phyloP scores from a whole-genome alignment of 495 filamentous ascomycete genomes.

The Penicillium atrosanguineum region DNA sequence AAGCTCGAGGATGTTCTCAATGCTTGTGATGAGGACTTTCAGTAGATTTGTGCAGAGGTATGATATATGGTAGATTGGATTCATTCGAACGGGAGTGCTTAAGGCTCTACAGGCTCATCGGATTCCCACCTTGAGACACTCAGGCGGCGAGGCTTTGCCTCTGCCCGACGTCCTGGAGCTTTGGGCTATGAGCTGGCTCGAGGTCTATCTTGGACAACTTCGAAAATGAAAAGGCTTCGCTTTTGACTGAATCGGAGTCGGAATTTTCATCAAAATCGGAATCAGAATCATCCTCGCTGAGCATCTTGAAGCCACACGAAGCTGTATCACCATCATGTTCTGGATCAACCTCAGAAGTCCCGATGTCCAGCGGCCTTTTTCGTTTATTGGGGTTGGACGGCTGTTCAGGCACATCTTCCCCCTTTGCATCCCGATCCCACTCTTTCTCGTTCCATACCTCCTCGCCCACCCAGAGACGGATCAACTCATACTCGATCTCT shows the following conservation, averaged over 20 bases:
- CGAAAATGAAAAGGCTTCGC: conserved; percentile 9
- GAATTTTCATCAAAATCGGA: too few species aligned
- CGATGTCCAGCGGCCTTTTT: background rate
- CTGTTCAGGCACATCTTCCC: background rate
- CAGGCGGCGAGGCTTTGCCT: conserved; percentile 5
- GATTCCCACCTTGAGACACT: conserved; percentile 1
- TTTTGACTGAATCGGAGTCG: background rate
- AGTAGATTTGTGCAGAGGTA: conserved; percentile 13
- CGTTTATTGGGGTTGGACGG: background rate
- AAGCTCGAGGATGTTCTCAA: conserved; percentile 53
- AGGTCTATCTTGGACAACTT: conserved; percentile 15
- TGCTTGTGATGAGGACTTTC: conserved; percentile 36
- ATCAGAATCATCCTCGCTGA: conserved; percentile 5
- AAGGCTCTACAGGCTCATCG: background rate
- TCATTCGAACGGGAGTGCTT: background rate
- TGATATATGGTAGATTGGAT: conserved; percentile 1
- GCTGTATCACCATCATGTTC: background rate
- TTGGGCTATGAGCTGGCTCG: conserved; percentile 9
- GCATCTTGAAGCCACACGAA: conserved; percentile 1
- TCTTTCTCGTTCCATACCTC: conserved; percentile 12
- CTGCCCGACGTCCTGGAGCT: conserved; percentile 1
- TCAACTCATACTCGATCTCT: conserved; percentile 41
- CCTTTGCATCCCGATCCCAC: background rate
- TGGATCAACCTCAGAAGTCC: background rate
- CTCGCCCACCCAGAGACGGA: conserved; percentile 36